Percentiles rank a stretch among this genome's conserved stretches.
phyloP scores from a whole-genome alignment of 192 early-diverging fungal genomes.

The Backusella sp. region DNA sequence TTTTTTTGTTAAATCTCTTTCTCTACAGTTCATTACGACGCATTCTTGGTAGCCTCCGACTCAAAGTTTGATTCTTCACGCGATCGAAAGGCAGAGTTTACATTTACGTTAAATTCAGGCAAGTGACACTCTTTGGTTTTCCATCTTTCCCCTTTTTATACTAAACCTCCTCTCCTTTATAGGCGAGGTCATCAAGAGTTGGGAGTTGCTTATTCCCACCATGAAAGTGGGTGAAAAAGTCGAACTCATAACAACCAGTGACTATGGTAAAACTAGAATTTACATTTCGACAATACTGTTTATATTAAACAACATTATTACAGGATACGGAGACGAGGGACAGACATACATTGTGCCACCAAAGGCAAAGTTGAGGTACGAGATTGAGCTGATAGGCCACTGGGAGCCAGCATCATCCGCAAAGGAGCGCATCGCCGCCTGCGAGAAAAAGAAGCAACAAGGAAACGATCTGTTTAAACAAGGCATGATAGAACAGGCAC shows the following conservation, averaged over 20 bases:
- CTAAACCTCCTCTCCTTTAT: too few relatives aligned
- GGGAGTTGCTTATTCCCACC: constrained; percentile 38
- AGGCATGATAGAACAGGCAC: constrained; percentile 28
- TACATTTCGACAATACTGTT: too few relatives aligned
- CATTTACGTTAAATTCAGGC: constrained; percentile 34
- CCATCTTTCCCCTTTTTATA: too few relatives aligned
- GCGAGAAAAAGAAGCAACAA: constrained; percentile 40
- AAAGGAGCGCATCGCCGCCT: constrained; percentile 30
- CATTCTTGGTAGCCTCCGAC: not conserved
- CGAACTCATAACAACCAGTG: constrained; percentile 37
- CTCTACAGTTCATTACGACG: constrained; percentile 7
- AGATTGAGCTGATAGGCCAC: constrained; percentile 40
- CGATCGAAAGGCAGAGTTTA: constrained; percentile 30
- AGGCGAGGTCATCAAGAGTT: constrained; percentile 44
- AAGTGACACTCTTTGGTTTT: constrained; percentile 13
- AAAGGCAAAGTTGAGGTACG: constrained; percentile 40
- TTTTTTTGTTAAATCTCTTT: not conserved
- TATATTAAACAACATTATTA: too few relatives aligned
- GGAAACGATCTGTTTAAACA: constrained; percentile 40
- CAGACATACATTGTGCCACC: constrained; percentile 36
- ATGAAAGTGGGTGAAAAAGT: constrained; percentile 45
- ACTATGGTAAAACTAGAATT: constrained; percentile 36
- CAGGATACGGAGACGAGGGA: constrained; percentile 39
- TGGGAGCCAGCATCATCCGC: constrained; percentile 38
- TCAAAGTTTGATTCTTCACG: constrained; percentile 40